These are phyloP conservation scores for Malassezia dermatis DNA, from an alignment of 1,284 basidiomycete species.

Conservation along the genomic window DNA sequence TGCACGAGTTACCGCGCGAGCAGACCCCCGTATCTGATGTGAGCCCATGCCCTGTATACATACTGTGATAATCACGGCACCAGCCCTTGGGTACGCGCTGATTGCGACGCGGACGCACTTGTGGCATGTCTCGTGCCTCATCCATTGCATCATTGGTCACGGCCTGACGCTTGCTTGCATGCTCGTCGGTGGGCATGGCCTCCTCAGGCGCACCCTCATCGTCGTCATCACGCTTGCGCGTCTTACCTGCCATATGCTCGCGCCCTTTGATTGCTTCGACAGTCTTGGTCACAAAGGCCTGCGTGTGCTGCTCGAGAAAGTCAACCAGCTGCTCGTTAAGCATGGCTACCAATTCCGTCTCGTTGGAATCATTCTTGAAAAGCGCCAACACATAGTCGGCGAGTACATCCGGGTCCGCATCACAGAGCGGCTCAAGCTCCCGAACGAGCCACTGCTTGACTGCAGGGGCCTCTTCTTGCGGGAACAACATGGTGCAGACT, in stretches of 20 bases:
- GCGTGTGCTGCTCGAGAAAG: conserved; percentile 80
- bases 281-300: conserved; percentile 68
- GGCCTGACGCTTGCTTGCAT: conserved; percentile 11
- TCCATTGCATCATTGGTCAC: neutral
- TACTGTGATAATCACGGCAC: conserved; percentile 43
- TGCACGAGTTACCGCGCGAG: conserved; percentile 76
- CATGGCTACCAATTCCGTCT: conserved; percentile 70
- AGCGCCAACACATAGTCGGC: conserved; percentile 91
- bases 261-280: conserved; percentile 57
- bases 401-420: conserved; percentile 85
- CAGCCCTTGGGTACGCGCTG: conserved; percentile 21
- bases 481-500: conserved; percentile 15
- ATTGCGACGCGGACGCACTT: neutral
- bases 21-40: conserved; percentile 58
- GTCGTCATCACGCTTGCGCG: conserved; percentile 9
- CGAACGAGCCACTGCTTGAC: conserved; percentile 17
- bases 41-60: neutral
- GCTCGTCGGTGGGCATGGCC: neutral
- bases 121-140: conserved; percentile 10
- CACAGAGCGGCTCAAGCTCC: conserved; percentile 53
- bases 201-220: neutral
- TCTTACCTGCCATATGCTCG: conserved; percentile 16
- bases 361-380: conserved; percentile 74
- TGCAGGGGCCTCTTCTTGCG: conserved; percentile 11
- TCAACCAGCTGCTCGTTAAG: conserved; percentile 69